These are phyloP conservation scores for Sporisorium iseilematis-ciliati DNA, from an alignment of 1,284 basidiomycete genomes.

Conservation along the genomic window DNA sequence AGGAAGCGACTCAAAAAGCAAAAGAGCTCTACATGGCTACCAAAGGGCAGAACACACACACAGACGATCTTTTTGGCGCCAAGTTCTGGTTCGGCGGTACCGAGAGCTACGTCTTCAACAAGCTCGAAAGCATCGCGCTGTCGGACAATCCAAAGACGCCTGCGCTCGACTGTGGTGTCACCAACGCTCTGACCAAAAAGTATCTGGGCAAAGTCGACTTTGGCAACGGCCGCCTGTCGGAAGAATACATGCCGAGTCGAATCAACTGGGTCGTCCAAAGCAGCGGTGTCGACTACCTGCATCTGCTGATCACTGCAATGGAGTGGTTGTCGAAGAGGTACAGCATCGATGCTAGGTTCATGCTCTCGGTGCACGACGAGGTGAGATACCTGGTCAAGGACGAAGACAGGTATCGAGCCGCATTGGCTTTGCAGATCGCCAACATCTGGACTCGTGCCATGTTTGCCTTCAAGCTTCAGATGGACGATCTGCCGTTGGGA, in stretches of 20 bases:
- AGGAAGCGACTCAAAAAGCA: conserved; percentile 84
- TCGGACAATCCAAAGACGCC: conserved; percentile 90
- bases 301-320: conserved; percentile 95
- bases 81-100: conserved; percentile 98
- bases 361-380: conserved; percentile 98
- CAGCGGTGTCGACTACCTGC: conserved; percentile 97
- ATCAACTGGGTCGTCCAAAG: conserved; percentile 99
- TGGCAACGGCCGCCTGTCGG: conserved; percentile 75
- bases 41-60: conserved; percentile 77
- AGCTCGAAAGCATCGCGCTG: conserved; percentile 92
- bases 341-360: conserved; percentile 88
- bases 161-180: conserved; percentile 92
- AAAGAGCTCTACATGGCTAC: conserved; percentile 90
- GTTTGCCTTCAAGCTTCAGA: conserved; percentile 92
- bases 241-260: conserved; percentile 92
- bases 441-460: conserved; percentile 95
- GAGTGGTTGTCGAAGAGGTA: conserved; percentile 86
- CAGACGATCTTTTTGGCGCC: conserved; percentile 68
- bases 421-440: conserved; percentile 93
- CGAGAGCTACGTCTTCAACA: conserved; percentile 99
- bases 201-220: conserved; percentile 76
- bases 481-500: conserved; percentile 92
- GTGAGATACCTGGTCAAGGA: conserved; percentile 92
- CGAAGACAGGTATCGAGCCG: conserved; percentile 86
- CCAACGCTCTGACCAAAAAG: conserved; percentile 88